phyloP scores from a whole-genome alignment of 345 rosid species.

The Sonneratia alba region DNA sequence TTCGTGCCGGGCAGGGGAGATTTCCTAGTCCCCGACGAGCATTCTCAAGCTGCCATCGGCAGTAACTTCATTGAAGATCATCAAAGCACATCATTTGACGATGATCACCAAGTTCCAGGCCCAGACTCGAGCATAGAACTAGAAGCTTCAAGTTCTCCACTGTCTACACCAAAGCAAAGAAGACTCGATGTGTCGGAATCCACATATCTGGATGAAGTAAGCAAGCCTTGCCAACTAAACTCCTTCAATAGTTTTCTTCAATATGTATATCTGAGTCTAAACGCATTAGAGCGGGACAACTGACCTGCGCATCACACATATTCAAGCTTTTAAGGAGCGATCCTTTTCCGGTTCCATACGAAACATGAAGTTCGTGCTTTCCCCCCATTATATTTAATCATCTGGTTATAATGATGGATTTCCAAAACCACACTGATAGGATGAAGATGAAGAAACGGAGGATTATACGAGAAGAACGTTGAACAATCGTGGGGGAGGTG shows the following conservation, averaged over 20 bases:
- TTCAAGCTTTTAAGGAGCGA: too few relatives aligned
- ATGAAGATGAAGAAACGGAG: slow-evolving; percentile 8
- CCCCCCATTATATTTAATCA: too few relatives aligned
- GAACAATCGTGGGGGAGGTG: not conserved
- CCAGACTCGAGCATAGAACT: slow-evolving; percentile 7
- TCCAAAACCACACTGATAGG: slow-evolving; percentile 7
- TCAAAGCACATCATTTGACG: not conserved
- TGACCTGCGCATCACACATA: too few relatives aligned
- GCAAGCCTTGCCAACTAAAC: slow-evolving; percentile 7
- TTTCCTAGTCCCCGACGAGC: slow-evolving; percentile 39
- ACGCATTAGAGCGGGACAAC: not conserved
- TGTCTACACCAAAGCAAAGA: slow-evolving; percentile 10
- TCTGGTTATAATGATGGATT: not conserved
- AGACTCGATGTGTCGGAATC: slow-evolving; percentile 23
- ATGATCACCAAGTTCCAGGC: slow-evolving; percentile 4
- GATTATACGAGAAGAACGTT: slow-evolving; percentile 11
- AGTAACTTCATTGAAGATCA: not conserved
- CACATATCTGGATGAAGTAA: slow-evolving; percentile 28
- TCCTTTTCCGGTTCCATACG: too few relatives aligned
- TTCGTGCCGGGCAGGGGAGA: slow-evolving; percentile 1
- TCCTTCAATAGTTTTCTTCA: not conserved
- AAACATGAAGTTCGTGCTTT: too few relatives aligned
- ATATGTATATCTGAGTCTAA: too few relatives aligned
- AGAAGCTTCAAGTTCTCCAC: slow-evolving; percentile 36
- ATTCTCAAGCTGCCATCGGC: slow-evolving; percentile 40